phyloP scores from a whole-genome alignment of 257 asterid genomes.

The Fraxinus anomala region DNA sequence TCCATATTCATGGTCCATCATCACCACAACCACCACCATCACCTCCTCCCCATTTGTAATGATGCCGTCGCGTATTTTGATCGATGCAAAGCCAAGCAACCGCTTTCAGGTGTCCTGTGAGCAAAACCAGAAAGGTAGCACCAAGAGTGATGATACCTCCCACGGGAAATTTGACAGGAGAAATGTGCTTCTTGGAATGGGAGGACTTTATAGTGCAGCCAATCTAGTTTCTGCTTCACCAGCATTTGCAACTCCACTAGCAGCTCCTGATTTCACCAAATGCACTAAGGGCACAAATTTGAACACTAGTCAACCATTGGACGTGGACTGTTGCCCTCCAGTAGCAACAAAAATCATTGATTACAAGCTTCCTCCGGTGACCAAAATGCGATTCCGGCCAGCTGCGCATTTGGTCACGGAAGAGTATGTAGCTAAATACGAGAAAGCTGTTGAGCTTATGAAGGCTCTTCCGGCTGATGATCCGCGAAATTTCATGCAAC shows the following conservation, averaged over 20 bases:
- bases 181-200: conserved; percentile 37
- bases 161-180: conserved; percentile 35
- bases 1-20: not conserved
- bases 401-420: conserved; percentile 39
- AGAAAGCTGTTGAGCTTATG: conserved; percentile 25
- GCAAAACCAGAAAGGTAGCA: not conserved
- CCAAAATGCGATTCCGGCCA: conserved; percentile 34
- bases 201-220: conserved; percentile 36
- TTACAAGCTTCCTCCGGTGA: conserved; percentile 35
- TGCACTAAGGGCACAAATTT: conserved; percentile 38
- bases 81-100: conserved; percentile 21
- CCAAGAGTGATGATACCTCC: conserved; percentile 1
- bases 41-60: not conserved
- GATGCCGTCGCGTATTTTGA: conserved; percentile 19
- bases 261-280: conserved; percentile 43
- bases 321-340: conserved; percentile 45
- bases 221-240: conserved; percentile 16
- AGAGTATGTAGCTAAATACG: conserved; percentile 41
- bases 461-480: conserved; percentile 27
- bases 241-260: conserved; percentile 32
- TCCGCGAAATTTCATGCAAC: conserved; percentile 25
- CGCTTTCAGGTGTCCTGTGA: conserved; percentile 17
- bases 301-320: conserved; percentile 39
- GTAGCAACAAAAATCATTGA: conserved; percentile 13
- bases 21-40: not conserved